phyloP scores from a whole-genome alignment of 352 stramenopile species.

The Peronospora farinosa region DNA sequence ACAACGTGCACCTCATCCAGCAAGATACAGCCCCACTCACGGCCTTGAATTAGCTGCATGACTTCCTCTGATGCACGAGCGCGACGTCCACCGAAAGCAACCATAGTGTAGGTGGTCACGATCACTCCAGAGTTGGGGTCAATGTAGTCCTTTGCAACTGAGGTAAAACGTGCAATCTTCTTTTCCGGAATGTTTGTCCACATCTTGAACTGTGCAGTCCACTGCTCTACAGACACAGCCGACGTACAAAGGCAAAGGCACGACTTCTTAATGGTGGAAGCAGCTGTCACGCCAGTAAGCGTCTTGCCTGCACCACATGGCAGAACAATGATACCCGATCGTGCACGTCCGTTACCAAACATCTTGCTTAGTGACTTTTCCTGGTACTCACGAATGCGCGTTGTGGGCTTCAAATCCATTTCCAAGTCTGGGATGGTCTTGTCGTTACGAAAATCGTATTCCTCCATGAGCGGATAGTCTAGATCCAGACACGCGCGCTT shows the following conservation, averaged over 20 bases:
- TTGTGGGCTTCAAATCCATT: conserved; percentile 87
- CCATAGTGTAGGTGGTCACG: conserved; percentile 98
- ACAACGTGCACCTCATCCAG: conserved; percentile 97
- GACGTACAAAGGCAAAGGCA: conserved; percentile 97
- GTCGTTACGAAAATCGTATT: conserved; percentile 97
- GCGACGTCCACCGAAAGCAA: conserved; percentile 90
- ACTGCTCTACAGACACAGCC: conserved; percentile 96
- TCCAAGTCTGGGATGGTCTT: conserved; percentile 83
- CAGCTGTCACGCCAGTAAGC: conserved; percentile 90
- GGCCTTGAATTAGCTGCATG: conserved; percentile 93
- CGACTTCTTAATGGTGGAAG: conserved; percentile 96
- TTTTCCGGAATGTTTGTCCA: conserved; percentile 92
- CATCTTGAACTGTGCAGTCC: conserved; percentile 97
- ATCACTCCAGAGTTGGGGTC: conserved; percentile 86
- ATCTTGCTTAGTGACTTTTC: conserved; percentile 98
- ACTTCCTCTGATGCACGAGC: conserved; percentile 89
- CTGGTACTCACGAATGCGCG: conserved; percentile 96
- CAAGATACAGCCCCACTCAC: conserved; percentile 98
- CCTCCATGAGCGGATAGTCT: conserved; percentile 98
- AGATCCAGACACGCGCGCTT: conserved; percentile 93
- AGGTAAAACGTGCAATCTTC: conserved; percentile 82
- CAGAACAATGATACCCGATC: conserved; percentile 99
- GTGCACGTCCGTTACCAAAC: conserved; percentile 98
- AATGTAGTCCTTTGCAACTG: conserved; percentile 77
- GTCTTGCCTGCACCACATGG: conserved; percentile 93